Conservation (phyloP, 805 yeast species). For the Candida vaughaniae region DNA sequence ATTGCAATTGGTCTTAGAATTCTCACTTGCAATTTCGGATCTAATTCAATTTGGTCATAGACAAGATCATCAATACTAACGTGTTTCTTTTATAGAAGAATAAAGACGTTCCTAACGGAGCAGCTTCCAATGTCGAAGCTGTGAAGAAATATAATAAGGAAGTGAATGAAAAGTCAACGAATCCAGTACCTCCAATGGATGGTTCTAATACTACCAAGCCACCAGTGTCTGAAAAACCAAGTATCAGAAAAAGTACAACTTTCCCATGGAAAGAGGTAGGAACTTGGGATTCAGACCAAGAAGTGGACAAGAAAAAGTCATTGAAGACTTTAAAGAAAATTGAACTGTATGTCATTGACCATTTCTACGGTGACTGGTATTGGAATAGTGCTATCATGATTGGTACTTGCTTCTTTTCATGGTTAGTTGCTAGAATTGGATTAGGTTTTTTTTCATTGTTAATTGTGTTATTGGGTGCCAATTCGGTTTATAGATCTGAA, state of each 20-base stretch:
- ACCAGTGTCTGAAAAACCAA: slow-evolving; percentile 14
- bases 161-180: slow-evolving; percentile 13
- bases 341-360: slow-evolving; percentile 64
- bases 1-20: no score
- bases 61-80: no score
- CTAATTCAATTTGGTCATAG: no score
- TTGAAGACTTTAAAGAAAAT: slow-evolving; percentile 34
- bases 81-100: slow-evolving; percentile 8
- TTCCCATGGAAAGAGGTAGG: slow-evolving; percentile 44
- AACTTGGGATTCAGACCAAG: slow-evolving; percentile 26
- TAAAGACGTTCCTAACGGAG: slow-evolving; percentile 15
- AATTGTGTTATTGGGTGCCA: slow-evolving; percentile 57
- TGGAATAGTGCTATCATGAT: slow-evolving; percentile 63
- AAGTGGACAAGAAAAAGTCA: slow-evolving; percentile 23
- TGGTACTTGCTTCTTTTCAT: slow-evolving; percentile 72
- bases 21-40: no score
- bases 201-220: slow-evolving; percentile 5
- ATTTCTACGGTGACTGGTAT: slow-evolving; percentile 69
- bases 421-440: slow-evolving; percentile 63
- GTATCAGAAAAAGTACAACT: slow-evolving; percentile 28
- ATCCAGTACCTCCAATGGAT: slow-evolving; percentile 16
- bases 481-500: slow-evolving; percentile 70
- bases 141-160: slow-evolving; percentile 18
- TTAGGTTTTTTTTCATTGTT: slow-evolving; percentile 63
- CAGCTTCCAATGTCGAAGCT: slow-evolving; percentile 17